These are phyloP conservation scores for Pterulicium gracile DNA, from an alignment of 1,284 basidiomycete species.

Conservation along the genomic window DNA sequence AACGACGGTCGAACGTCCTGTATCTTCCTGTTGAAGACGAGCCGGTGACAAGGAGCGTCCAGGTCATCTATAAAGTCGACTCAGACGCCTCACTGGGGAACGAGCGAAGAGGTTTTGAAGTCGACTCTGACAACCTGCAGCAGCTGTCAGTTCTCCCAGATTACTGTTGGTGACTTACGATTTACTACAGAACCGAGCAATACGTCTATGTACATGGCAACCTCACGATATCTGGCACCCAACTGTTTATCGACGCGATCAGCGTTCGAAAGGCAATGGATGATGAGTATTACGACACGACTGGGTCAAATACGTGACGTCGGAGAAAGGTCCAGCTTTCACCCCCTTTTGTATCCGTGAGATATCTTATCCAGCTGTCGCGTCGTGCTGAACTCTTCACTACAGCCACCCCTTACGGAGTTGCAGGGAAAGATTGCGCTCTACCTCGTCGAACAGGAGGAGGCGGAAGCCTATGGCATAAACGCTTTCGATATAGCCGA, in stretches of 20 bases:
- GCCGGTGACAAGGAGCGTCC: too few relatives aligned
- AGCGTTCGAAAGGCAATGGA: slow-evolving; percentile 57
- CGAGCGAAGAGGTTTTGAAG: too few relatives aligned
- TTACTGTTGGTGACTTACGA: too few relatives aligned
- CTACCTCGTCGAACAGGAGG: slow-evolving; percentile 33
- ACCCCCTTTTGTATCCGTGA: too few relatives aligned
- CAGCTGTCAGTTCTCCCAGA: too few relatives aligned
- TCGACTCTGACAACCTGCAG: too few relatives aligned
- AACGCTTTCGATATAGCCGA: slow-evolving; percentile 51
- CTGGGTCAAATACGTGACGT: slow-evolving; percentile 40
- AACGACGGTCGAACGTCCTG: too few relatives aligned
- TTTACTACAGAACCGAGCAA: too few relatives aligned
- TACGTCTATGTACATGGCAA: too few relatives aligned
- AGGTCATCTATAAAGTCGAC: too few relatives aligned
- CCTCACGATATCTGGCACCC: slow-evolving; percentile 81
- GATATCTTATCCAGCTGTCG: slow-evolving; percentile 15
- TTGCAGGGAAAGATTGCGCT: slow-evolving; percentile 61
- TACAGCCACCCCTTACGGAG: slow-evolving; percentile 41
- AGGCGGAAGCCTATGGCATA: slow-evolving; percentile 49
- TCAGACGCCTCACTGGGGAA: too few relatives aligned
- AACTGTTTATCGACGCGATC: slow-evolving; percentile 72
- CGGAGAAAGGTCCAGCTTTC: slow-evolving; percentile 11
- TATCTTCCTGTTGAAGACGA: too few relatives aligned
- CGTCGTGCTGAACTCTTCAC: slow-evolving; percentile 32
- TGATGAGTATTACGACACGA: slow-evolving; percentile 87